These are phyloP conservation scores for Verticillium zaregamsianum DNA, from an alignment of 2,329 filamentous ascomycete species.

Conservation along the genomic window DNA sequence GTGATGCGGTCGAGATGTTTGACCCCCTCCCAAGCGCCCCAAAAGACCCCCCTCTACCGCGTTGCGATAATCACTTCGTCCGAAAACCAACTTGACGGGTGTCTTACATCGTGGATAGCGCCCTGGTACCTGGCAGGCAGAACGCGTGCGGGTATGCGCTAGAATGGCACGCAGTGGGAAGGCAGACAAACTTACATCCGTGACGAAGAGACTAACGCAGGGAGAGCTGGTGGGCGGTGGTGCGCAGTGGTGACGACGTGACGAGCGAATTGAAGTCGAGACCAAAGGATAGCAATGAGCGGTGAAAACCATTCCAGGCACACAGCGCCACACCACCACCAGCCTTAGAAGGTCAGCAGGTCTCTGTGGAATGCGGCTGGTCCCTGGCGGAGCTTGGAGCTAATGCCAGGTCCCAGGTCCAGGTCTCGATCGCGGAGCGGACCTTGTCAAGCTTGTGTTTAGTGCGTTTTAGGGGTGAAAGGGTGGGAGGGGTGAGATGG, in stretches of 20 bases:
- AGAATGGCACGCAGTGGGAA: background rate
- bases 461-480: background rate
- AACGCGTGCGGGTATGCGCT: background rate
- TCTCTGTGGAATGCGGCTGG: background rate
- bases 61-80: background rate
- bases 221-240: background rate
- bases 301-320: background rate
- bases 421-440: background rate
- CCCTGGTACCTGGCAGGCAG: background rate
- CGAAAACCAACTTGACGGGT: background rate
- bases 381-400: background rate
- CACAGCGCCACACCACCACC: background rate
- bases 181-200: background rate
- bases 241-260: background rate
- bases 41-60: background rate
- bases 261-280: background rate
- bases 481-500: background rate
- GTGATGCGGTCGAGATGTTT: background rate
- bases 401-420: conserved; percentile 4
- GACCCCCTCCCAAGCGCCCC: background rate
- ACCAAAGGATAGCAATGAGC: background rate
- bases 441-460: background rate
- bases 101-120: background rate
- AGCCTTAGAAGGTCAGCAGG: background rate
- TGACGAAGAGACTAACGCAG: background rate